Conservation (phyloP, 2,329 filamentous ascomycete genomes). For the Mycocentrospora acerina region DNA sequence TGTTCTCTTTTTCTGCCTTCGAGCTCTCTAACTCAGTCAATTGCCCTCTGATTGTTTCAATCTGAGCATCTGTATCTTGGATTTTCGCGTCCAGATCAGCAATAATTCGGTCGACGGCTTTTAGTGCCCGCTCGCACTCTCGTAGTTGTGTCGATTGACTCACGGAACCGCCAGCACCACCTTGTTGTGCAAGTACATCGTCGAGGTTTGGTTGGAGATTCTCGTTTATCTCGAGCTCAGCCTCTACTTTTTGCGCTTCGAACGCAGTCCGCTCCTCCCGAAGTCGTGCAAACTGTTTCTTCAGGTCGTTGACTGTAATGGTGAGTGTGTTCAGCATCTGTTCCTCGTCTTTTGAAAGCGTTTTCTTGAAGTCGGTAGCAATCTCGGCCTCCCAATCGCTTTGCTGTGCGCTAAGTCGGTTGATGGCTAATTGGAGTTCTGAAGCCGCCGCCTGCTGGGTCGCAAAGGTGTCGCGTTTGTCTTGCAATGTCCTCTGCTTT, state of each 20-base stretch:
- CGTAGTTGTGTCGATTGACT: constrained; percentile 61
- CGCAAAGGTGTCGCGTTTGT: constrained; percentile 72
- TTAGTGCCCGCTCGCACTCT: constrained; percentile 78
- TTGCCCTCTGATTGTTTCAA: constrained; percentile 60
- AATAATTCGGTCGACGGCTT: constrained; percentile 71
- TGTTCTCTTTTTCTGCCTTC: constrained; percentile 65
- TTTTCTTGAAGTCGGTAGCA: constrained; percentile 87
- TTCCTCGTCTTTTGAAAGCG: constrained; percentile 80
- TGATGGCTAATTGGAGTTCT: constrained; percentile 64
- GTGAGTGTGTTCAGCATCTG: constrained; percentile 72
- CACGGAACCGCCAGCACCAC: constrained; percentile 58
- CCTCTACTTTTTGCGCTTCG: constrained; percentile 75
- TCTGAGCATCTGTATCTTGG: constrained; percentile 70
- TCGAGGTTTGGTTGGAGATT: constrained; percentile 86
- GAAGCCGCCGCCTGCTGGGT: constrained; percentile 65
- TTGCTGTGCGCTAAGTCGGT: constrained; percentile 68
- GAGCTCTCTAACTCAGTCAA: constrained; percentile 61
- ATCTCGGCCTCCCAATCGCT: constrained; percentile 78
- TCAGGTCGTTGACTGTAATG: constrained; percentile 68
- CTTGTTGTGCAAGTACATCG: constrained; percentile 59
- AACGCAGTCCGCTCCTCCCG: constrained; percentile 73
- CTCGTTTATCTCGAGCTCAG: constrained; percentile 86
- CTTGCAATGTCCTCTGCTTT: constrained; percentile 74
- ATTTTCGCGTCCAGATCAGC: constrained; percentile 68
- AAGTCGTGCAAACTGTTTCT: constrained; percentile 73